phyloP scores from a whole-genome alignment of 495 filamentous ascomycete species.

The Podospora pseudocomata region DNA sequence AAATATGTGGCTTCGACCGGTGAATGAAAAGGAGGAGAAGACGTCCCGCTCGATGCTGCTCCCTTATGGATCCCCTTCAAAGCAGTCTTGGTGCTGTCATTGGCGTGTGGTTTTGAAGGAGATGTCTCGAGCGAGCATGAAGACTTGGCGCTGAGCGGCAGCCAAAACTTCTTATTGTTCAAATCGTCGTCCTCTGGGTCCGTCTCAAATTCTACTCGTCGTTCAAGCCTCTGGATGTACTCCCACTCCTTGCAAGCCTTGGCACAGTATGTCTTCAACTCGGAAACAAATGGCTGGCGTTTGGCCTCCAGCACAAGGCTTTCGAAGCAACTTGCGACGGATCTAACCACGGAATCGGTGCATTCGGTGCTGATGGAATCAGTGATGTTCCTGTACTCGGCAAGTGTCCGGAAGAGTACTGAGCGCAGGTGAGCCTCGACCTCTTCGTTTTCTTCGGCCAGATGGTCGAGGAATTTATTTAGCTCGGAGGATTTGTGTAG shows the following conservation, averaged over 20 bases:
- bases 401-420: conserved; percentile 13
- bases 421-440: conserved; percentile 24
- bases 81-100: background rate
- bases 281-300: background rate
- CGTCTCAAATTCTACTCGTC: background rate
- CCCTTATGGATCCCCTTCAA: background rate
- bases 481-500: conserved; percentile 8
- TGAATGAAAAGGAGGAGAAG: background rate
- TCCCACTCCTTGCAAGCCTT: conserved; percentile 4
- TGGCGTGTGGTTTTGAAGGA: background rate
- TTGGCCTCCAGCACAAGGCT: background rate
- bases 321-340: background rate
- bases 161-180: background rate
- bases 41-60: background rate
- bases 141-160: background rate
- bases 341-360: background rate
- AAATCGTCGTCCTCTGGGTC: background rate
- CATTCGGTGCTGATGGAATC: background rate
- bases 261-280: conserved; percentile 1
- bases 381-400: background rate
- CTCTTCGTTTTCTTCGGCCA: conserved; percentile 7
- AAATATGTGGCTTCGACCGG: background rate
- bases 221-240: conserved; percentile 14
- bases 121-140: background rate
- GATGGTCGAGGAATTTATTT: conserved; percentile 6